These are phyloP conservation scores for Trifolium subterraneum DNA, from an alignment of 306 rosid genomes.

Conservation along the genomic window DNA sequence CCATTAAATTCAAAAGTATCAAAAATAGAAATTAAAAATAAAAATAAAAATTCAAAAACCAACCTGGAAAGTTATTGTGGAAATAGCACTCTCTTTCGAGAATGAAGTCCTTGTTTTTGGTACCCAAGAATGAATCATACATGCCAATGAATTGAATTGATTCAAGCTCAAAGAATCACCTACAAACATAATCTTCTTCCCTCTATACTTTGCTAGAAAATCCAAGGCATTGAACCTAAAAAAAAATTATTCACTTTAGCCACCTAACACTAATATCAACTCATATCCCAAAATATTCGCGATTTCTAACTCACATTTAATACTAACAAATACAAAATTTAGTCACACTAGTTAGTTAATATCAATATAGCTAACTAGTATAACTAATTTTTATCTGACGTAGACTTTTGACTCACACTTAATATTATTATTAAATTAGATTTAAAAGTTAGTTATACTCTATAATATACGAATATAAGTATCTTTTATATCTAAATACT, in stretches of 20 bases:
- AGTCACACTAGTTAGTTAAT: too few species aligned
- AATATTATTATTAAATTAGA: not conserved
- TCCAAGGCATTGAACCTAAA: constrained; percentile 76
- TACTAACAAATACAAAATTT: too few species aligned
- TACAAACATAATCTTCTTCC: constrained; percentile 94
- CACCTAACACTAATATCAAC: not conserved
- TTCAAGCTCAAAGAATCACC: constrained; percentile 92
- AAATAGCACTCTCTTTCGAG: constrained; percentile 45
- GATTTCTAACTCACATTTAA: not conserved
- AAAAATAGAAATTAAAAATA: not conserved
- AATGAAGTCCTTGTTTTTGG: constrained; percentile 62
- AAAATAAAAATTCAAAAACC: not conserved
- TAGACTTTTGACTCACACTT: too few species aligned
- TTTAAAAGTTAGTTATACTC: not conserved
- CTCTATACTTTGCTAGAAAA: constrained; percentile 75
- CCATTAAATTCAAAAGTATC: constrained; percentile 2
- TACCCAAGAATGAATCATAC: constrained; percentile 87
- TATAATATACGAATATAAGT: too few species aligned
- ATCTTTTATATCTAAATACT: too few species aligned
- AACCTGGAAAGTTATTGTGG: constrained; percentile 81
- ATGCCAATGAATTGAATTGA: constrained; percentile 83
- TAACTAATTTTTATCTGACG: too few species aligned
- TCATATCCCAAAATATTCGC: not conserved
- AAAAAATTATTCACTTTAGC: not conserved
- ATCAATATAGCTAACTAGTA: too few species aligned